Evolutionary conservation across 495 filamentous ascomycete species (phyloP).

Genomic region (Talaromyces wortmannii): DNA sequence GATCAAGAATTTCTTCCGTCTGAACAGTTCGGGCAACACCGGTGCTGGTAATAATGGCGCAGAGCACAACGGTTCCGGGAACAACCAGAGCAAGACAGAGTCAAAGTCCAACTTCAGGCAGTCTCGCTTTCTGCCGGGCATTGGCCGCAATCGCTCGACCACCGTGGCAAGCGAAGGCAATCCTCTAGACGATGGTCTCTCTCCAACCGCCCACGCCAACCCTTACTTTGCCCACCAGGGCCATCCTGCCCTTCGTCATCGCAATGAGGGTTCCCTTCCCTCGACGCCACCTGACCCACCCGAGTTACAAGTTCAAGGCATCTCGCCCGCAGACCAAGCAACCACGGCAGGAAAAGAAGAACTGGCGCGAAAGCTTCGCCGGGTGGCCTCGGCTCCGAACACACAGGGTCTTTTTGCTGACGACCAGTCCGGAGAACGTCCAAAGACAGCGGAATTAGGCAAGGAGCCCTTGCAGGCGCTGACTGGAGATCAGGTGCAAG

Average conservation of each 20-base stretch:
- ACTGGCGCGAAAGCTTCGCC: slow-evolving; percentile 80
- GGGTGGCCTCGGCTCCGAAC: slow-evolving; percentile 95
- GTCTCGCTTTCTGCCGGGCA: slow-evolving; percentile 72
- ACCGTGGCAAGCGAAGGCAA: slow-evolving; percentile 95
- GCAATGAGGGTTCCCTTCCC: slow-evolving; percentile 91
- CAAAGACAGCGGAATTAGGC: slow-evolving; percentile 71
- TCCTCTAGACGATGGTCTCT: slow-evolving; percentile 77
- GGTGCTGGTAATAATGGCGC: slow-evolving; percentile 27
- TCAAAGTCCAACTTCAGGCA: slow-evolving; percentile 68
- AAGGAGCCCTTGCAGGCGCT: slow-evolving; percentile 65
- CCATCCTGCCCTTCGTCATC: slow-evolving; percentile 84
- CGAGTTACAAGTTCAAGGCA: slow-evolving; percentile 61
- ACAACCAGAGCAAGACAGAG: slow-evolving; percentile 43
- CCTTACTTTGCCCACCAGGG: slow-evolving; percentile 98
- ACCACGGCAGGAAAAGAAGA: slow-evolving; percentile 84
- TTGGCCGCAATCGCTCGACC: slow-evolving; percentile 72
- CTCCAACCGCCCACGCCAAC: slow-evolving; percentile 90
- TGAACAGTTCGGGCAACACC: slow-evolving; percentile 63
- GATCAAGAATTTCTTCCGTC: slow-evolving; percentile 97
- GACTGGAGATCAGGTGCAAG: slow-evolving; percentile 45
- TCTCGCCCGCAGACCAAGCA: slow-evolving; percentile 67
- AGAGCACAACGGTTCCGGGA: slow-evolving; percentile 15
- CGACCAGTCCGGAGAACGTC: slow-evolving; percentile 57
- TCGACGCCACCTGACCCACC: slow-evolving; percentile 95
- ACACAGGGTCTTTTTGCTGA: slow-evolving; percentile 84